phyloP scores from a whole-genome alignment of 257 asterid species.

The Salvia rosmarinus region DNA sequence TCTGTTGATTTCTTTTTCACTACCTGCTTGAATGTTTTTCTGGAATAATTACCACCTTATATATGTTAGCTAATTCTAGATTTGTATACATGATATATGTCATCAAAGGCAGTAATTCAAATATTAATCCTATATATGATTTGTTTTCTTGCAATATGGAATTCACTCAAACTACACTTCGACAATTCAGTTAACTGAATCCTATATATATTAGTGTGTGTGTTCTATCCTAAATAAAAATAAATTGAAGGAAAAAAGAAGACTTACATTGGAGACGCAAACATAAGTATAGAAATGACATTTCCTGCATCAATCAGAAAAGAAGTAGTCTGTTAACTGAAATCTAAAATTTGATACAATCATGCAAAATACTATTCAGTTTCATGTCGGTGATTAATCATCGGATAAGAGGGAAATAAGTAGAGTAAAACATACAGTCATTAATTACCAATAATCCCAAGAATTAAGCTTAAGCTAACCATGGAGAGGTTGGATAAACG shows the following conservation, averaged over 20 bases:
- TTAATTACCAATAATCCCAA: constrained; percentile 51
- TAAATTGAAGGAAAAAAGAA: neutral
- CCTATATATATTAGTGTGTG: too few relatives aligned
- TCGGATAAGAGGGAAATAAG: neutral
- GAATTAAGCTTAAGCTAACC: constrained; percentile 49
- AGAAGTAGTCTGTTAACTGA: neutral
- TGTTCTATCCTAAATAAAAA: too few relatives aligned
- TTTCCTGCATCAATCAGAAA: constrained; percentile 43
- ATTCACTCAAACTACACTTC: too few relatives aligned
- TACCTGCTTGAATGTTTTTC: constrained; percentile 49
- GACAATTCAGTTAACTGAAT: too few relatives aligned
- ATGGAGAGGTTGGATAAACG: constrained; percentile 15
- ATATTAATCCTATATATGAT: too few relatives aligned
- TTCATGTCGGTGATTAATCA: neutral
- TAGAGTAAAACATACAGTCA: neutral
- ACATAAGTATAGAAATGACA: constrained; percentile 54
- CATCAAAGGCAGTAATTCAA: too few relatives aligned
- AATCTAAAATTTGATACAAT: neutral
- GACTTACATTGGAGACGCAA: constrained; percentile 63
- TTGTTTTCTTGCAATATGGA: too few relatives aligned
- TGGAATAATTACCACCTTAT: constrained; percentile 27
- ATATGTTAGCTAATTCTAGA: too few relatives aligned
- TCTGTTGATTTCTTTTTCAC: constrained; percentile 63
- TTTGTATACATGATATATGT: too few relatives aligned
- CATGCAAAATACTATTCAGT: neutral